Percentiles rank a stretch among this genome's conserved stretches.
These are phyloP conservation scores for Jimgerdemannia flammicorona DNA, from an alignment of 192 early-diverging fungal species.

Conservation along the genomic window DNA sequence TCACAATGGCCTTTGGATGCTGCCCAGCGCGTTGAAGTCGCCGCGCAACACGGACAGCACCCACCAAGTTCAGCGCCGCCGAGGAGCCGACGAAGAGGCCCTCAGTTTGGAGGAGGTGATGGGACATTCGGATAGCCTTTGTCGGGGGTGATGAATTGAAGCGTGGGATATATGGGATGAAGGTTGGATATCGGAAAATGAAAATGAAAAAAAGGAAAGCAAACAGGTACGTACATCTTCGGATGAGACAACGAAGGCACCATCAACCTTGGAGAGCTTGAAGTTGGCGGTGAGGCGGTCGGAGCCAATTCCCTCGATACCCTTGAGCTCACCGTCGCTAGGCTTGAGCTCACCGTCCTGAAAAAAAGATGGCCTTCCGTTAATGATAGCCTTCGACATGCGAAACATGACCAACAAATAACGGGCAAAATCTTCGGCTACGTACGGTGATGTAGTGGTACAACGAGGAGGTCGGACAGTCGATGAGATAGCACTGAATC, in stretches of 20 bases:
- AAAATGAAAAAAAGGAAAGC: background rate
- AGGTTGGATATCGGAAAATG: background rate
- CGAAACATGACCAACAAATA: background rate
- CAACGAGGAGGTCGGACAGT: conserved; percentile 1
- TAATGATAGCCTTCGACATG: too few relatives aligned
- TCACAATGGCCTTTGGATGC: background rate
- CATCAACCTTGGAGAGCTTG: background rate
- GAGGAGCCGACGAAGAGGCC: background rate
- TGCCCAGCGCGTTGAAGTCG: background rate
- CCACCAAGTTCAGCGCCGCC: background rate
- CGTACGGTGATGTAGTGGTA: background rate
- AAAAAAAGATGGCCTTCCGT: too few relatives aligned
- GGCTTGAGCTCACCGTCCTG: too few relatives aligned
- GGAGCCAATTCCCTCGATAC: background rate
- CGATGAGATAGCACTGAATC: background rate
- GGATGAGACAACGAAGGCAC: background rate
- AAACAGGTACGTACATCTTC: background rate
- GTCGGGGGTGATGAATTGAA: too few relatives aligned
- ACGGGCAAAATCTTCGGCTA: background rate
- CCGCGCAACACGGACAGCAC: background rate
- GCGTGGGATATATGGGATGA: background rate
- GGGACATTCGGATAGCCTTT: conserved; percentile 3
- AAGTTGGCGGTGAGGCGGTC: conserved; percentile 4
- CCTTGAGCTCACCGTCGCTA: background rate
- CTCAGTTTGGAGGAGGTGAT: conserved; percentile 1